These are phyloP conservation scores for Fennellomyces sp. DNA, from an alignment of 371 early-diverging fungal species.

Conservation along the genomic window DNA sequence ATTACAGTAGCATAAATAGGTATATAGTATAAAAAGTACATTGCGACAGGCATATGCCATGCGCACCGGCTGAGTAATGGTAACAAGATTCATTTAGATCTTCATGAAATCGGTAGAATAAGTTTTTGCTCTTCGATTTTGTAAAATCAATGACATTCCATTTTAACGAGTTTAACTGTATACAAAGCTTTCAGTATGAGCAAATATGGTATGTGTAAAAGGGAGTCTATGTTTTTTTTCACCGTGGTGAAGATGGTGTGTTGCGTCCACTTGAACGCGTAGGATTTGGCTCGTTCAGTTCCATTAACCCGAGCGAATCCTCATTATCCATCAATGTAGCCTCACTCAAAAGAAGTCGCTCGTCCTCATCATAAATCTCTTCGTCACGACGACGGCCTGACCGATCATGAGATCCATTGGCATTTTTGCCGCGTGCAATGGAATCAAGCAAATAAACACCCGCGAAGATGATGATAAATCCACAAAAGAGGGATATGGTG, in stretches of 20 bases:
- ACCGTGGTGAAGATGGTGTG: neutral
- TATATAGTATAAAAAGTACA: too few relatives aligned
- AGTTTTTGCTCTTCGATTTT: too few relatives aligned
- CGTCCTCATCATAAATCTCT: slow-evolving; percentile 18
- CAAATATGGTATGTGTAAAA: too few relatives aligned
- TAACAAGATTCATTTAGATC: too few relatives aligned
- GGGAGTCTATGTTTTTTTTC: too few relatives aligned
- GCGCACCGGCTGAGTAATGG: too few relatives aligned
- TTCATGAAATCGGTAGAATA: too few relatives aligned
- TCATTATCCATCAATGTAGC: slow-evolving; percentile 54
- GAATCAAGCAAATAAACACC: slow-evolving; percentile 81
- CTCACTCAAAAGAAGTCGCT: slow-evolving; percentile 35
- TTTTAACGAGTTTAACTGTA: too few relatives aligned
- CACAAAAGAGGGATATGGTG: slow-evolving; percentile 81
- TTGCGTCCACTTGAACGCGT: neutral
- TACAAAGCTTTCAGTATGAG: too few relatives aligned
- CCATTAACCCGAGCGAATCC: slow-evolving; percentile 24
- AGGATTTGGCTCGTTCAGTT: neutral
- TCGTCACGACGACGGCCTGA: slow-evolving; percentile 2
- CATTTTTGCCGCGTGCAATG: slow-evolving; percentile 34
- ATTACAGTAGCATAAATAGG: too few relatives aligned
- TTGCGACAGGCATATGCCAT: too few relatives aligned
- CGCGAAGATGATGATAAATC: slow-evolving; percentile 89
- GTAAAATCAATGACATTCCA: too few relatives aligned
- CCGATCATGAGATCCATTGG: slow-evolving; percentile 2